Percentiles rank a stretch among this genome's conserved stretches.
phyloP scores from a whole-genome alignment of 2,329 filamentous ascomycete genomes.

The Nigrospora osmanthi region DNA sequence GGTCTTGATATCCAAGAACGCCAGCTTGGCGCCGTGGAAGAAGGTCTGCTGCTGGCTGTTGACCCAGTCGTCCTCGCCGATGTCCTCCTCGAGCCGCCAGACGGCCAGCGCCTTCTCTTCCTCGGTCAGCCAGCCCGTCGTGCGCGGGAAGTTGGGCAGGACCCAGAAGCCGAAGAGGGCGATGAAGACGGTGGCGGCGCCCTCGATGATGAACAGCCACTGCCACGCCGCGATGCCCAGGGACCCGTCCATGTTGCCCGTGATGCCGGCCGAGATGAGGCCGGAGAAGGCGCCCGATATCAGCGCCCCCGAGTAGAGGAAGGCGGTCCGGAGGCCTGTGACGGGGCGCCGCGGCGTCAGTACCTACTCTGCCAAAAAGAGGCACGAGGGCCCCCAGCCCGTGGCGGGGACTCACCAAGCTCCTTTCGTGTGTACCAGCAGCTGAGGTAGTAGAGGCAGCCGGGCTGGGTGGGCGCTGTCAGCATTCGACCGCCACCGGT shows the following conservation, averaged over 20 bases:
- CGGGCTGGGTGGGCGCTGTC: conserved; percentile 27
- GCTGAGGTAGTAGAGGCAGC: conserved; percentile 55
- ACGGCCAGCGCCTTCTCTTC: conserved; percentile 48
- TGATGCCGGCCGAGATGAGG: conserved; percentile 57
- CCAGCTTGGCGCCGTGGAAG: conserved; percentile 44
- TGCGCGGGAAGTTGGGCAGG: conserved; percentile 60
- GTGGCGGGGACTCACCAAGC: conserved; percentile 23
- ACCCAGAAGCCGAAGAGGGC: conserved; percentile 40
- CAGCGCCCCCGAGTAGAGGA: conserved; percentile 61
- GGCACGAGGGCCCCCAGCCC: no score
- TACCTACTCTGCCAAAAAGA: no score
- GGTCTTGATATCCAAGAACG: conserved; percentile 51
- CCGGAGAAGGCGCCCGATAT: conserved; percentile 68
- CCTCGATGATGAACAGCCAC: conserved; percentile 61
- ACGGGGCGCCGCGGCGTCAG: no score
- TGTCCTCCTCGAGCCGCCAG: conserved; percentile 56
- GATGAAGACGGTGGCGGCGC: conserved; percentile 50
- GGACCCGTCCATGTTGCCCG: conserved; percentile 51
- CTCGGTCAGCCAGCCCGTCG: conserved; percentile 47
- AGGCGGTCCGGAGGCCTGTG: conserved; percentile 51
- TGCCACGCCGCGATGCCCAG: conserved; percentile 30
- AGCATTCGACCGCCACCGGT: neutral
- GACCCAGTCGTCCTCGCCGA: conserved; percentile 57
- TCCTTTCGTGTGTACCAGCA: conserved; percentile 66
- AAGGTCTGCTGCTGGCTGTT: conserved; percentile 47